Evolutionary conservation across 2,329 filamentous ascomycete genomes (phyloP), one percentile per base, ranked within the genome.

Genomic region (Colletotrichum abscissum): DNA sequence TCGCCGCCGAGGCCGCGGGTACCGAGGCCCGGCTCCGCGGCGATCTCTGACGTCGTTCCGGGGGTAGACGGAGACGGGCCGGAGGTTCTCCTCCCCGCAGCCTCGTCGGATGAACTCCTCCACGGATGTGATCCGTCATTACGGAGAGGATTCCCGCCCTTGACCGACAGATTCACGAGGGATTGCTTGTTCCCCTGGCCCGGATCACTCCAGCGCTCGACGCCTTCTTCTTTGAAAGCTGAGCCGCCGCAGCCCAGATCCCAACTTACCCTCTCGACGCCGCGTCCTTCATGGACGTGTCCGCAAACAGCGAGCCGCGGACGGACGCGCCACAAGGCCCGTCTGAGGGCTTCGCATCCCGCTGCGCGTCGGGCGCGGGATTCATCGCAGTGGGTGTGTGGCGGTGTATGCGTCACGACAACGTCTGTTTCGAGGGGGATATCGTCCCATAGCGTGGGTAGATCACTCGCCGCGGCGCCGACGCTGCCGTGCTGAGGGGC

Each of bases 321-420:
- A 52, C 91, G 86, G 3, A 93, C 87, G 6, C 88, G 83, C 86
- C 88, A 89, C 28, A 95, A 82, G 0, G 87, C 86, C 64, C 84
- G 83, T 9, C 87, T 82, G 16, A 95, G 85, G 16, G 84, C 86
- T 76, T 90, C 86, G 77, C 93, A 95, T 2, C 93, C 93, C 28
- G 82, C 82, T 3, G 83, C 80, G 46, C 81, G 80, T 12, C 82
- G 78, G 14, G 78, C 79, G 5, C 79, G 79, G 3, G 75, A 76
- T 75, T 86, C 84, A 76, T 95, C 92, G 74, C 88, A 86, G 78
- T 93, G 89, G 1, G 83, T 86, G 73, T 84, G 85, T 0, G 92
- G 88, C 14, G 93, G 93, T 0, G 92, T 92, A 79, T 95, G 93
- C 2, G 92, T 94, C 33, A 95, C 84, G 1, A 95, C 84, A 54